phyloP scores from a whole-genome alignment of 805 yeast genomes.

The Torulaspora indica region DNA sequence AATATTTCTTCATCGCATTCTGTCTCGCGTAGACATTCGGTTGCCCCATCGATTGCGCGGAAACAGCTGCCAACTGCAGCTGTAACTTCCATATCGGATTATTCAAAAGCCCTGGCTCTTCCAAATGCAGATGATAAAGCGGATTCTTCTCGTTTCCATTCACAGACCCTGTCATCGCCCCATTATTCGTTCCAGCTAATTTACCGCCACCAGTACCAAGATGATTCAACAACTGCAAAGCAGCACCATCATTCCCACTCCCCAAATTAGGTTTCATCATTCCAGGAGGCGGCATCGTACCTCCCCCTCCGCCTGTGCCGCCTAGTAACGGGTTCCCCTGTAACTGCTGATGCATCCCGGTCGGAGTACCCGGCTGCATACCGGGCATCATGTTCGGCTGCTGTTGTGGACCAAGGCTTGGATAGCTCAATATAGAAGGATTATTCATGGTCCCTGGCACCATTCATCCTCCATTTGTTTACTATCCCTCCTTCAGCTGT shows the following conservation, averaged over 20 bases:
- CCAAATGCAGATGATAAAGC: slow-evolving; percentile 35
- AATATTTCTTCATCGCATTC: slow-evolving; percentile 36
- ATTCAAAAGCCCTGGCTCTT: slow-evolving; percentile 31
- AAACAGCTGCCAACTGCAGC: slow-evolving; percentile 32
- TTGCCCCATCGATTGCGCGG: slow-evolving; percentile 35
- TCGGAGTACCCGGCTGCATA: slow-evolving; percentile 14
- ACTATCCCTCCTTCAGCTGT: neutral
- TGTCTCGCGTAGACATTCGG: slow-evolving; percentile 38
- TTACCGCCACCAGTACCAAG: slow-evolving; percentile 12
- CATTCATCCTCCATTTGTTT: neutral
- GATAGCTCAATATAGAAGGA: slow-evolving; percentile 29
- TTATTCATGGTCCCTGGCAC: slow-evolving; percentile 22
- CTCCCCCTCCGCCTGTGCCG: slow-evolving; percentile 11
- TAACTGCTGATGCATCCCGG: slow-evolving; percentile 14
- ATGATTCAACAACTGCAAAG: slow-evolving; percentile 25
- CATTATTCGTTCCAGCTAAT: slow-evolving; percentile 8
- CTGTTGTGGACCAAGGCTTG: slow-evolving; percentile 23
- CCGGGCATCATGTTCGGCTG: slow-evolving; percentile 14
- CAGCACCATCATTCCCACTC: slow-evolving; percentile 10
- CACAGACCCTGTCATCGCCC: slow-evolving; percentile 5
- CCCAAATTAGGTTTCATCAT: slow-evolving; percentile 13
- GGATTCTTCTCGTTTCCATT: slow-evolving; percentile 32
- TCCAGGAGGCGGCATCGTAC: slow-evolving; percentile 28
- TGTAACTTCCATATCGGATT: slow-evolving; percentile 38
- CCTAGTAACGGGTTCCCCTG: slow-evolving; percentile 12